Conservation (phyloP, 208 protist genomes). For the Crithidia acanthocephali region DNA sequence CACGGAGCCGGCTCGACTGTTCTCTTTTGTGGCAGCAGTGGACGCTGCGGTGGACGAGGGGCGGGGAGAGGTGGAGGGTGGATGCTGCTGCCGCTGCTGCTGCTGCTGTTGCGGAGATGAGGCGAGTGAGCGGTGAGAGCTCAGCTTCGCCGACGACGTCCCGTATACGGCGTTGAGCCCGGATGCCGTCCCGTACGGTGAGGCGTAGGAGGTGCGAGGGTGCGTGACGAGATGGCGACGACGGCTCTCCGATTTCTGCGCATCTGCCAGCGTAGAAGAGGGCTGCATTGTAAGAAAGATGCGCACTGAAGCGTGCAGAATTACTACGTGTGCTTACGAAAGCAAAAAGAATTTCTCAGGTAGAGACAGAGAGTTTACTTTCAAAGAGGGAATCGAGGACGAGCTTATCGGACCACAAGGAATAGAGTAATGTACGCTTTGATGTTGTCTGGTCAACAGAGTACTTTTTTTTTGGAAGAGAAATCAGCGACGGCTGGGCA, state of each 20-base stretch:
- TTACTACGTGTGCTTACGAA: too few relatives aligned
- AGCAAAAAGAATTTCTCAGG: too few relatives aligned
- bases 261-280: background rate
- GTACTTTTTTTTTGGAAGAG: too few relatives aligned
- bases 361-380: too few relatives aligned
- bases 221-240: constrained; percentile 7
- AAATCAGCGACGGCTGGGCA: too few relatives aligned
- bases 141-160: background rate
- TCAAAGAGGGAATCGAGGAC: too few relatives aligned
- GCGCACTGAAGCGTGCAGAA: background rate
- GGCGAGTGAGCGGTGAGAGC: background rate
- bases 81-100: too few relatives aligned
- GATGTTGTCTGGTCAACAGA: too few relatives aligned
- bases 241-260: constrained; percentile 3
- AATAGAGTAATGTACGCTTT: too few relatives aligned
- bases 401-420: too few relatives aligned
- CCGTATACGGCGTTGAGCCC: background rate
- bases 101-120: background rate
- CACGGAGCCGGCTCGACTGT: background rate
- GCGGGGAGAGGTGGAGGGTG: background rate
- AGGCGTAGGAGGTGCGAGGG: background rate
- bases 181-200: background rate
- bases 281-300: background rate
- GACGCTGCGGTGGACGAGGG: background rate
- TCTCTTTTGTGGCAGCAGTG: background rate